Base-by-base conservation (phyloP, 176 grass and related monocot species). In the Canna indica region DNA sequence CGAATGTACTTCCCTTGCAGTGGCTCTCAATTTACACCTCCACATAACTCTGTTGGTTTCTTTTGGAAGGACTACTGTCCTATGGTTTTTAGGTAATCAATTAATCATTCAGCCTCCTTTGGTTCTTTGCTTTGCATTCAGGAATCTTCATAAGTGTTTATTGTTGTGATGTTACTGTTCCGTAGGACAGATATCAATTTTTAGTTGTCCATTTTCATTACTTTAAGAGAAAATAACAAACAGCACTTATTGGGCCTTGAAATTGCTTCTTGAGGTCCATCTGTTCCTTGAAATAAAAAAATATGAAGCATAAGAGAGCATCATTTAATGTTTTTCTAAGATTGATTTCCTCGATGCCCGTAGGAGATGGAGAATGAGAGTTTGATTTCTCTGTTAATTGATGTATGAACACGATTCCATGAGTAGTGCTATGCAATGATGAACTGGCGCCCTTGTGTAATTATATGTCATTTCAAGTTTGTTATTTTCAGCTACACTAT, bases 41-140 rank as follows among this genome's bases (percentile, higher is more conserved):
- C 94, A 36, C 94, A 97, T 69, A 73, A 74, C 70, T 97, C 94
- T 72, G 82, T 93, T 71, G 73, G 80, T 87, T 97, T 97, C 84
- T 87, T 87, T 78, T 97, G 94, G 94, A 97, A 97, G 81, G 94
- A 97, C 50, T 93, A 97, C 67, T 97, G 94, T 47, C 94, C 89
- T 53, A 97, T 97, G 94, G 94, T 90, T 64, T 97, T 97, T 84
- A 80, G 89, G 89, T 90, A 88, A 47, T 56, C 34, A 45, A 57
- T 60, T 90, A 88, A 47, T 56, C 34, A 45, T 62, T 60, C 77
- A 63, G 85, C 41, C 30, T 71, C 39, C 73, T 76, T 75, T 34
- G 38, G 47, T 53, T 76, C 24, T 81, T 79, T 67, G 22, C 56
- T 77, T 73, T 28, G 36, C 12, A 25, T 10, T 73, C 2, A 1